phyloP scores from a whole-genome alignment of 768 basidiomycete genomes.

The Gymnopilus dilepis region DNA sequence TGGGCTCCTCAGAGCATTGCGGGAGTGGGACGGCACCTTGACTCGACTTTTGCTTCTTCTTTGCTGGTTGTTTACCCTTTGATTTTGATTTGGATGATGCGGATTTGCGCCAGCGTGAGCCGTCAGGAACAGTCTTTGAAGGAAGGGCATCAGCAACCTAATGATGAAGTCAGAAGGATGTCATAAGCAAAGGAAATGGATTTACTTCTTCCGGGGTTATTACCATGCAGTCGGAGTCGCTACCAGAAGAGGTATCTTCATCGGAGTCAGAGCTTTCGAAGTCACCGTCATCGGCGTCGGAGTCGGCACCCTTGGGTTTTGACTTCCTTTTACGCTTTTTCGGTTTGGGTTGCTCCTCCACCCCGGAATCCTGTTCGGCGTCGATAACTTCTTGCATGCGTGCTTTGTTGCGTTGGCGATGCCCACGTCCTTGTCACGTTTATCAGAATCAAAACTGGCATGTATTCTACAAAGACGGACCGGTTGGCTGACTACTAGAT shows the following conservation, averaged over 20 bases:
- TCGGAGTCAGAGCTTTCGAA: neutral
- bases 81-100: neutral
- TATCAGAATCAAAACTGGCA: too few species aligned
- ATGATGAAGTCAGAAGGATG: neutral
- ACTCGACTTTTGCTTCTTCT: neutral
- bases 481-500: too few species aligned
- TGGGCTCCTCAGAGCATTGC: neutral
- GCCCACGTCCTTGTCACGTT: neutral
- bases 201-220: conserved; percentile 5
- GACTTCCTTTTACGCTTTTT: neutral
- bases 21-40: neutral
- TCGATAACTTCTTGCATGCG: neutral
- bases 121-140: conserved; percentile 7
- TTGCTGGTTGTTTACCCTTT: neutral
- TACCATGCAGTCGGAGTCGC: neutral
- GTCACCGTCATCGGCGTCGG: neutral
- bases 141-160: conserved; percentile 14
- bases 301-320: neutral
- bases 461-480: too few species aligned
- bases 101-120: neutral
- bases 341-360: conserved; percentile 2
- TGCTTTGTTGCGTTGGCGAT: neutral
- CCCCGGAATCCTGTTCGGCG: conserved; percentile 4
- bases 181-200: neutral
- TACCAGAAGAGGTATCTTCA: neutral